Conservation (phyloP, 2,329 filamentous ascomycete species). For the Huntiella moniliformis region DNA sequence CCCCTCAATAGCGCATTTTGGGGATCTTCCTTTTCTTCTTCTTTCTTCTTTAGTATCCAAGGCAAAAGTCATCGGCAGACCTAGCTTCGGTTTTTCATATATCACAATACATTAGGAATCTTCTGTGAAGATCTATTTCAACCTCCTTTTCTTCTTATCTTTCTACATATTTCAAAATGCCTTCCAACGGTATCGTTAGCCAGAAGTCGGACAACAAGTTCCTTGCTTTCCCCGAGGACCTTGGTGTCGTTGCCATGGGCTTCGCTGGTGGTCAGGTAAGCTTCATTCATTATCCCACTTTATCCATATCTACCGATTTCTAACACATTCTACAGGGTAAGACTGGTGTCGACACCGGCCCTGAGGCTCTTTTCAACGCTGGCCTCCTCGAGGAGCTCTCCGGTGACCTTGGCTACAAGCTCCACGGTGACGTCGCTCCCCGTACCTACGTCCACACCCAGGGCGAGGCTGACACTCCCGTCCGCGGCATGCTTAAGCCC, state of each 20-base stretch:
- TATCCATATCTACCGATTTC: not conserved
- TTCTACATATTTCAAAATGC: conserved; percentile 6
- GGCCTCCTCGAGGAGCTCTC: conserved; percentile 71
- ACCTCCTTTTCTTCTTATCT: not conserved
- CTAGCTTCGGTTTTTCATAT: conserved; percentile 8
- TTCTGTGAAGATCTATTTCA: conserved; percentile 2
- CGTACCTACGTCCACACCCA: conserved; percentile 65
- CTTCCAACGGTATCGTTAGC: conserved; percentile 26
- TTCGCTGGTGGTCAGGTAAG: conserved; percentile 91
- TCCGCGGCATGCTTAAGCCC: conserved; percentile 90
- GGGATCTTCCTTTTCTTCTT: conserved; percentile 7
- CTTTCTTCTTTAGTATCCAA: conserved; percentile 9
- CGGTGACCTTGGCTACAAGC: conserved; percentile 72
- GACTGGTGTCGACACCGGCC: conserved; percentile 76
- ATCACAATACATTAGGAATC: conserved; percentile 1
- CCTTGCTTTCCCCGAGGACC: conserved; percentile 56
- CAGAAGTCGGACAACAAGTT: conserved; percentile 49
- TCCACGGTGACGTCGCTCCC: conserved; percentile 66
- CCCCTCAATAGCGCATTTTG: not conserved
- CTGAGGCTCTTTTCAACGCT: conserved; percentile 70
- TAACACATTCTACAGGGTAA: conserved; percentile 44
- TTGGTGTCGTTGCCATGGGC: conserved; percentile 84
- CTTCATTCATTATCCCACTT: conserved; percentile 5
- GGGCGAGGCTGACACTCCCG: conserved; percentile 53
- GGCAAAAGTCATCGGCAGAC: conserved; percentile 11